These are phyloP conservation scores for Glebionis coronaria DNA, from an alignment of 129 eudicot species.

Conservation along the genomic window DNA sequence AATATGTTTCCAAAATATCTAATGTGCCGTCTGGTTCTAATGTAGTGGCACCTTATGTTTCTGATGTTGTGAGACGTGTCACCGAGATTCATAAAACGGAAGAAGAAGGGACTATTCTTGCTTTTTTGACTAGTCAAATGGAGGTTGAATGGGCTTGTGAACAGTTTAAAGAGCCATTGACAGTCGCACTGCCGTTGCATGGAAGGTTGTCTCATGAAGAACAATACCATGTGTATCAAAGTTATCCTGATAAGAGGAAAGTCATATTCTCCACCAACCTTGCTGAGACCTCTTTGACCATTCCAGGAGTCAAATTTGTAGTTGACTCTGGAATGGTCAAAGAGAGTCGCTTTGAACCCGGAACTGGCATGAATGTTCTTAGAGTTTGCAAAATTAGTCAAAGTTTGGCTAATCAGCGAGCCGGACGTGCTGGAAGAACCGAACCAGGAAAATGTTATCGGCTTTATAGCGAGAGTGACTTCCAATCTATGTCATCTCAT, in stretches of 20 bases:
- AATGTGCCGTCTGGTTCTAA: constrained; percentile 27
- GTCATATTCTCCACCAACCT: constrained; percentile 84
- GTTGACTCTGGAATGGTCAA: constrained; percentile 91
- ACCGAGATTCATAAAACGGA: constrained; percentile 62
- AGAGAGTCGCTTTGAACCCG: constrained; percentile 75
- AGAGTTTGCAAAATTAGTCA: constrained; percentile 70
- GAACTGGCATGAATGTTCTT: constrained; percentile 82
- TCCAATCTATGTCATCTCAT: constrained; percentile 54
- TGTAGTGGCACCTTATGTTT: constrained; percentile 51
- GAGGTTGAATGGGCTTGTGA: constrained; percentile 99
- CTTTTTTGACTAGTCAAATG: constrained; percentile 80
- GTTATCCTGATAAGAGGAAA: constrained; percentile 65
- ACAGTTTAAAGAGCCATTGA: constrained; percentile 41
- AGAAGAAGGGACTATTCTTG: constrained; percentile 69
- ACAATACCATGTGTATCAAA: constrained; percentile 52
- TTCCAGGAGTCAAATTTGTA: constrained; percentile 89
- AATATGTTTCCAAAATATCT: constrained; percentile 47
- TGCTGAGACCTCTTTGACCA: constrained; percentile 95
- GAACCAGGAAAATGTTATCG: constrained; percentile 87
- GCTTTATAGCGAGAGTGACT: constrained; percentile 59
- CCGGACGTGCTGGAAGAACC: constrained; percentile 97
- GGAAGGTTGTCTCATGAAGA: constrained; percentile 84
- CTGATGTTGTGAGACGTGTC: constrained; percentile 54
- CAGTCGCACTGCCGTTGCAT: constrained; percentile 73
- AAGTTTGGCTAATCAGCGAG: constrained; percentile 90